phyloP scores from a whole-genome alignment of 306 rosid genomes.

The Urtica urens region DNA sequence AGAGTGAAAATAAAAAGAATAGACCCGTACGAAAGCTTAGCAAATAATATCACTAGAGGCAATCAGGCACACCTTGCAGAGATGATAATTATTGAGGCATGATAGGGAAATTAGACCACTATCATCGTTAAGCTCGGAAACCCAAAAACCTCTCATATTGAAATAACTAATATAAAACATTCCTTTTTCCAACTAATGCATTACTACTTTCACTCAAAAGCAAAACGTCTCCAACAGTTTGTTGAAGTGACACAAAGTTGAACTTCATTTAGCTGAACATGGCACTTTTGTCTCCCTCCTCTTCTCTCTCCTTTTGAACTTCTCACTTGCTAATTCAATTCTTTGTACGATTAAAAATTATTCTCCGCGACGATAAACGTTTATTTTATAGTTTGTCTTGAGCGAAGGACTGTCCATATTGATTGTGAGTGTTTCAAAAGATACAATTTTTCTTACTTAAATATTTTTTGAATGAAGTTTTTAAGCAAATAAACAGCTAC shows the following conservation, averaged over 20 bases:
- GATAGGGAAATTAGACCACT: conserved; percentile 47
- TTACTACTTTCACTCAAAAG: conserved; percentile 19
- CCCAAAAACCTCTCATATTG: conserved; percentile 30
- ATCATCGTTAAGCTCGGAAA: conserved; percentile 67
- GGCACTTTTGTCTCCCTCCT: conserved; percentile 33
- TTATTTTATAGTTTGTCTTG: too few species aligned
- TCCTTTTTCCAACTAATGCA: conserved; percentile 25
- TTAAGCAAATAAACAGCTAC: too few species aligned
- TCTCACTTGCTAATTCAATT: too few species aligned
- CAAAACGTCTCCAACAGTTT: conserved; percentile 23
- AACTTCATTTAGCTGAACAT: conserved; percentile 16
- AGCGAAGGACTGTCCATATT: too few species aligned
- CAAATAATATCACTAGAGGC: background rate
- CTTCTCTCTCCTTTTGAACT: conserved; percentile 7
- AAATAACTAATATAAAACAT: background rate
- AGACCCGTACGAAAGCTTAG: background rate
- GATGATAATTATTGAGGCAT: conserved; percentile 25
- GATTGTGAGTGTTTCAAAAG: too few species aligned
- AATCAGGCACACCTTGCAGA: background rate
- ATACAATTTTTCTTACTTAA: too few species aligned
- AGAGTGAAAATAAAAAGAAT: conserved; percentile 3
- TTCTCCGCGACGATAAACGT: too few species aligned
- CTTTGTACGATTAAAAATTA: too few species aligned
- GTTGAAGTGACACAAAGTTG: conserved; percentile 58
- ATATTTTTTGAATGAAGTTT: too few species aligned